Base-by-base conservation (phyloP, 306 rosid genomes). In the Crataegus laevigata region DNA sequence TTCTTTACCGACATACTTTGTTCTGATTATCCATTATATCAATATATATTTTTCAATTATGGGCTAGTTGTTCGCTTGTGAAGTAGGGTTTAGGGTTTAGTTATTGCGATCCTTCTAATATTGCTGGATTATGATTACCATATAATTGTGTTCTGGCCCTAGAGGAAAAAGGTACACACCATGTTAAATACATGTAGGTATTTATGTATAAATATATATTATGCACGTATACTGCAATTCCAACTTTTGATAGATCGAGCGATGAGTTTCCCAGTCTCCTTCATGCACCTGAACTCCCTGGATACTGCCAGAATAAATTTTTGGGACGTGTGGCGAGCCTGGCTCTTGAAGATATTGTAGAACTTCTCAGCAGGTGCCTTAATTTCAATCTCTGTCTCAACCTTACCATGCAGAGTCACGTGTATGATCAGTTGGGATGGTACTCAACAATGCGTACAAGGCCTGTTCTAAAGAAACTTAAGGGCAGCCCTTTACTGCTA, bases 181-280 rank as follows among this genome's bases (percentile, higher is more conserved):
- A 9, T 38, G 43, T 38, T 38, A 13, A 4, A 3, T 5, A 3
- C 28, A 36, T 40, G 2, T 38, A n/a, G n/a, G 3, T 14, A 72
- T 29, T 11, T 29, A 52, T 18, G 5, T 72, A 21, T 29, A 28
- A 34, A 34, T 34, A 34, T 36, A 36, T 7, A 36, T 36, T 36
- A 36, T 36, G 14, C 24, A 65, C 28, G 87, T 2, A 80, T 10
- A 0, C 71, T 17, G 50, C 74, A 82, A 7, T 72, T 79, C 86
- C 88, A 85, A 24, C 52, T 32, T 65, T 82, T 85, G 28, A 82
- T 22, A 15, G 80, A 82, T 22, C 11, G 80, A 63, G 36, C 86
- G 84, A n/a, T 82, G 77, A 14, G 62, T 68, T 28, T 82, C 78
- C 88, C 86, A 82, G 15, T 85, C 86, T 50, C 86, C 88, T 68